These are phyloP conservation scores for Neofusicoccum kwambonambiense DNA, from an alignment of 2,329 filamentous ascomycete genomes.

Conservation along the genomic window DNA sequence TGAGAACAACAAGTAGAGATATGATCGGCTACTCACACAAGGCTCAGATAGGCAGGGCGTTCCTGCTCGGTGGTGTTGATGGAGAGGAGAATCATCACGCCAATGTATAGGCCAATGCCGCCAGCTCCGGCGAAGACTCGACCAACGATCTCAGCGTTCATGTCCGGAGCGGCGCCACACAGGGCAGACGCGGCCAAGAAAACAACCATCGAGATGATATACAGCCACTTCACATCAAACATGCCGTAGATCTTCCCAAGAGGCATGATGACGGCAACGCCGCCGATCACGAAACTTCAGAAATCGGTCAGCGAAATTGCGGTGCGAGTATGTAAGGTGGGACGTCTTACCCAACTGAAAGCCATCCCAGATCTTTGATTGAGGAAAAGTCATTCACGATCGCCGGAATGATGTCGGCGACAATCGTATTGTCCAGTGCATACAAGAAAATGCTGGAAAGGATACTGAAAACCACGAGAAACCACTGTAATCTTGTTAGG, in stretches of 20 bases:
- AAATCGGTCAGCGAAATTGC: no score
- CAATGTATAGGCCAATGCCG: constrained; percentile 43
- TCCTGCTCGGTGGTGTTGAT: constrained; percentile 50
- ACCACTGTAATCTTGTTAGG: constrained; percentile 5
- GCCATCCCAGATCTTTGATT: constrained; percentile 37
- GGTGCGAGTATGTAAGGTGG: no score
- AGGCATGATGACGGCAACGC: constrained; percentile 47
- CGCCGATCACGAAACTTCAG: constrained; percentile 30
- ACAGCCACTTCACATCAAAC: constrained; percentile 49
- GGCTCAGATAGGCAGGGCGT: constrained; percentile 41
- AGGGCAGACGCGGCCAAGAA: constrained; percentile 56
- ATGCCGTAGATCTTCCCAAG: constrained; percentile 52
- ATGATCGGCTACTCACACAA: constrained; percentile 18
- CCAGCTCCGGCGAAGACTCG: constrained; percentile 56
- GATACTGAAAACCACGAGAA: constrained; percentile 9
- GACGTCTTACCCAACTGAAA: constrained; percentile 23
- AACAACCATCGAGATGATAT: constrained; percentile 40
- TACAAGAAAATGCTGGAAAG: constrained; percentile 30
- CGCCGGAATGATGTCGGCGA: constrained; percentile 42
- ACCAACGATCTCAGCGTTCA: constrained; percentile 52
- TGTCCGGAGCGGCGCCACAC: constrained; percentile 47
- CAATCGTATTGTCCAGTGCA: constrained; percentile 41
- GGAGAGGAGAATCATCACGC: constrained; percentile 39
- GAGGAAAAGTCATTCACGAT: constrained; percentile 35
- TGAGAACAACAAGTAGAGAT: no score